These are phyloP conservation scores for Syzygium jambos DNA, from an alignment of 345 rosid species.

Conservation along the genomic window DNA sequence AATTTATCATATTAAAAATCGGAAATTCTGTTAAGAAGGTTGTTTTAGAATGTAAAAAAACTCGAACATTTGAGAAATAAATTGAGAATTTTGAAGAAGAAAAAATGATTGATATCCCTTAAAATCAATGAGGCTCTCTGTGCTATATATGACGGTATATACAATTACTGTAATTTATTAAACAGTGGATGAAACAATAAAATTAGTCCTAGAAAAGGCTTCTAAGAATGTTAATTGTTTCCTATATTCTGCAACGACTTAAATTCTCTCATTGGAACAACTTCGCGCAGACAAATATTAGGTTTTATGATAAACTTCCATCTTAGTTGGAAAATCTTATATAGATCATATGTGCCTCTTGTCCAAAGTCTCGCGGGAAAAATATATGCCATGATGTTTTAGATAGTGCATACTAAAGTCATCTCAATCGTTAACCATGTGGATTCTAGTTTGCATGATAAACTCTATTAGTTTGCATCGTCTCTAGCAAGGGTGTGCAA, in stretches of 20 bases:
- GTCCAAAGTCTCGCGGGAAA: neutral
- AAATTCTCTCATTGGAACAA: neutral
- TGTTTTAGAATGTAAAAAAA: neutral
- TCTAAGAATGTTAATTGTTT: neutral
- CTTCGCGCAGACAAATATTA: neutral
- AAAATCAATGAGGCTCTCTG: neutral
- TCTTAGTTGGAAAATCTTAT: neutral
- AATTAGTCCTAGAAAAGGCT: neutral
- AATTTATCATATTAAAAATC: neutral
- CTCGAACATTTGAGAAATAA: neutral
- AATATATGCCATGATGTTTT: neutral
- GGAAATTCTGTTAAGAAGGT: neutral
- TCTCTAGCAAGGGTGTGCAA: too few relatives aligned
- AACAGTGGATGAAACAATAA: neutral
- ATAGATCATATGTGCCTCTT: neutral
- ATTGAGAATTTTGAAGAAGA: neutral
- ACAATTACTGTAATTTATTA: neutral
- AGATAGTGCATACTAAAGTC: neutral
- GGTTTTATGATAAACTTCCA: neutral
- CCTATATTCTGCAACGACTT: neutral
- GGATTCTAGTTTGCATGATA: neutral
- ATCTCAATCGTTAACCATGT: too few relatives aligned
- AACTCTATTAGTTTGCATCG: neutral
- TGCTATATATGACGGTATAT: neutral
- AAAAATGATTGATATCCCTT: neutral